Evolutionary conservation across 345 rosid genomes (phyloP), one percentile per base, ranked within the genome.

Genomic region (Syzygium oleosum): DNA sequence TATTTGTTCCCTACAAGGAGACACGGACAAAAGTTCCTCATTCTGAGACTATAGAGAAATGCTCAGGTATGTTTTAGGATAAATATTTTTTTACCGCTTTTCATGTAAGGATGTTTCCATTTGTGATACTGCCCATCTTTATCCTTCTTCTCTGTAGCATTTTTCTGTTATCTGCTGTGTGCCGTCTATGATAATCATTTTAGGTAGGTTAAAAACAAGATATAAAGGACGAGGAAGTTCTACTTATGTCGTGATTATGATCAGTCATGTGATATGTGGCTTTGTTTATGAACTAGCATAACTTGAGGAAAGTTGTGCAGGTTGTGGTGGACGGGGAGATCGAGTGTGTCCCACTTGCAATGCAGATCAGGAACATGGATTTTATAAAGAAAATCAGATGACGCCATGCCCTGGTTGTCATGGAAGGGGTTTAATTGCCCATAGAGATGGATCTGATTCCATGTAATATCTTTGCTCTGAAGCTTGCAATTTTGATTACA

Each of bases 381-480:
- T 86, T 91, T 95, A 94, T 86, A 95, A 94, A 91, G 95, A 95
- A 91, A 95, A 95, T 85, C 99, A 89, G 93, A 91, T 92, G 99
- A 88, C 63, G 88, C 89, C 87, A 38, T 97, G 99, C 89, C 84
- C 94, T 31, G 78, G 87, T 86, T 97, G 98, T 92, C 86, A 94
- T 85, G 99, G 99, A 85, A 95, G 99, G 92, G 99, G 99, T 89
- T 94, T 98, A 86, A 91, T 95, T 90, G 99, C 99, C 89, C 99
- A 92, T 90, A 94, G 89, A 93, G 99, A 96, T 90, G 99, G 98
- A 88, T 98, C 99, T 46, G 99, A 98, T 94, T 88, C 99, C 54
- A 90, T 88, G 99, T 96, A 89, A 92, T 93, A 88, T 86, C 85
- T 87, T 89, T 34, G 49, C 80, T 38, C 49, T 73, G 83, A 38